Evolutionary conservation across 805 yeast genomes (phyloP).

Genomic region (Starmerella davenportii): DNA sequence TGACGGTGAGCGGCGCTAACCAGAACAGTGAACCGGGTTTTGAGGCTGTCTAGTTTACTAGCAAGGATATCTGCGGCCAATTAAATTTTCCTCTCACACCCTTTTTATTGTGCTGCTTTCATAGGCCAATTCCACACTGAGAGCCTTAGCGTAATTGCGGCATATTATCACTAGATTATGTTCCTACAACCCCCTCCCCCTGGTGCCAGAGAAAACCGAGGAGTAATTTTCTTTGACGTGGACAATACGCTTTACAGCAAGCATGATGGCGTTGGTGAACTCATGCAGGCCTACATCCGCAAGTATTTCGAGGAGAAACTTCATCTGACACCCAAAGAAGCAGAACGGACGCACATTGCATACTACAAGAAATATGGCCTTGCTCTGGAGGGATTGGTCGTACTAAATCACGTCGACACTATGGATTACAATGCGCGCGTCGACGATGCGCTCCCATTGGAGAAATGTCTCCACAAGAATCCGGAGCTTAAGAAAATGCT

Average conservation of each 20-base stretch:
- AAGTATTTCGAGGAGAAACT: conserved; percentile 55
- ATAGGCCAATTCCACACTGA: too few species aligned
- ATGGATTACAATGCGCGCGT: conserved; percentile 73
- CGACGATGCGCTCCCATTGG: conserved; percentile 82
- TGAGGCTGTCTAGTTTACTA: too few species aligned
- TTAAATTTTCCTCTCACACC: too few species aligned
- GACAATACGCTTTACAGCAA: conserved; percentile 78
- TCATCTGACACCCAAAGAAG: conserved; percentile 49
- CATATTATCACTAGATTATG: neutral
- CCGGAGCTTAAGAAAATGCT: conserved; percentile 22
- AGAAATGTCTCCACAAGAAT: conserved; percentile 48
- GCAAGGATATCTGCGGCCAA: too few species aligned
- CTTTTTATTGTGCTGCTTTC: too few species aligned
- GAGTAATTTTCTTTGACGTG: conserved; percentile 65
- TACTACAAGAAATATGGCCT: conserved; percentile 81
- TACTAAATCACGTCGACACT: conserved; percentile 56
- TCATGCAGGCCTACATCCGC: conserved; percentile 78
- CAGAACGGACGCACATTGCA: conserved; percentile 46
- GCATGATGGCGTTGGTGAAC: conserved; percentile 57
- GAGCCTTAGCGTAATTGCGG: too few species aligned
- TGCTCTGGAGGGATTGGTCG: conserved; percentile 74
- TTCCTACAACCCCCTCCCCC: conserved; percentile 8
- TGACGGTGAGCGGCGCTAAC: too few species aligned
- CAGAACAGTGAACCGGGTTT: too few species aligned
- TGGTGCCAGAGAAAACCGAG: conserved; percentile 5